Base-by-base conservation (phyloP, 352 stramenopile species). In the Saprolegnia parasitica region DNA sequence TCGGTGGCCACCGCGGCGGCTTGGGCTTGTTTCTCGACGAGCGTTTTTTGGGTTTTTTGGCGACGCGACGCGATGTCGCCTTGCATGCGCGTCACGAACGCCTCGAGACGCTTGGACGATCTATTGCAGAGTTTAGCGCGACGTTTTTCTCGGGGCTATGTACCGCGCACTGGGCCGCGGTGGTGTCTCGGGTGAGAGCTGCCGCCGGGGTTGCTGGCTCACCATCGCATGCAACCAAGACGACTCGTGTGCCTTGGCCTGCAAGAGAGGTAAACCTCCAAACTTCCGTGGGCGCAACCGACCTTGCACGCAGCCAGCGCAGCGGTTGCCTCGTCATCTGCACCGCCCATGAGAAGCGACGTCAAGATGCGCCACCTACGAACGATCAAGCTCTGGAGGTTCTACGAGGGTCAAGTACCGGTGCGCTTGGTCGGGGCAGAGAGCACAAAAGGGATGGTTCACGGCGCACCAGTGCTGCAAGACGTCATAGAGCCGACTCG, bases 11-110 rank as follows among this genome's bases (percentile, higher is more conserved):
- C 47, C 24, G n/a, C 24, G 5, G 2, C 24, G 47, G 47, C 47
- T 55, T 55, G 29, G 29, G 29, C 47, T 55, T 55, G 47, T 35
- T 35, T 35, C 29, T 35, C 29, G 29, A 6, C 29, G 5, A 35
- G 47, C 47, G 47, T 55, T 55, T 29, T 2, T 55, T 55, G n/a
- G n/a, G 47, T 32, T 24, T 56, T 66, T 5, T 13, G 10, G 29
- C 13, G 40, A 23, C 58, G 26, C 15, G 23, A 23, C 8, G 58
- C 46, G 6, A 66, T 23, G 24, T 66, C 58, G 0, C 10, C 20
- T 13, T 66, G 58, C 58, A 66, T 66, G 20, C 58, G 40, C 21
- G 40, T 42, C 40, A 66, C 35, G 29, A 66, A 50, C 15, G 58
- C 58, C 46, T 66, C 20, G 21, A 32, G 42, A 3, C 46, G n/a